Evolutionary conservation across 768 basidiomycete species (phyloP), one percentile per base, ranked within the genome.

Genomic region (Xerocomellus intermedius): DNA sequence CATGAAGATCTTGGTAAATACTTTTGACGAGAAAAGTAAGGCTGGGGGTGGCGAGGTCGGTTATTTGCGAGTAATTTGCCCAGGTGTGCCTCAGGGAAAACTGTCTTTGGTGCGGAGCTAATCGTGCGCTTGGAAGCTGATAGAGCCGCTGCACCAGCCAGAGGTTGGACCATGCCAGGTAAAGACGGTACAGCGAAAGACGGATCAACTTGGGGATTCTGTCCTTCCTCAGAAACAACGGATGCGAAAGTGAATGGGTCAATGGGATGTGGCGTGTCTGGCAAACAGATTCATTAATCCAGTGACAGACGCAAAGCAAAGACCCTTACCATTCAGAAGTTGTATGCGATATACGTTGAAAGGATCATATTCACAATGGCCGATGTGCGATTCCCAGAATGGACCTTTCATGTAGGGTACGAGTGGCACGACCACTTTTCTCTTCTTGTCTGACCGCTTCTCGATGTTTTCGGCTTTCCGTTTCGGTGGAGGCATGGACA

Each of bases 401-500:
- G 94, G 93, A 4, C 94, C 94, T 68, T 86, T 92, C 19, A 79
- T 76, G 60, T 87, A 91, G 16, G 93, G 87, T 5, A 92, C 81
- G 14, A 98, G 79, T 3, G 87, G 89, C 5, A 87, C 76, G 26
- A 93, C 85, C 16, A 86, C 81, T 59, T 87, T 89, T 62, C 89
- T 79, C 67, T 86, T 91, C 76, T 91, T 91, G 36, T 75, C 76
- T 9, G 73, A 62, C 52, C 78, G 79, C 54, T 71, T 77, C 48
- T 62, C 67, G 8, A 64, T 65, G 32, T 76, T 77, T 28, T 84
- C 83, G 30, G 82, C 78, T 67, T 91, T 94, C 56, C 88, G 79
- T 68, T 93, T 94, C 14, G 76, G 65, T 22, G 74, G 61, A 39
- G 79, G 77, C 8, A 78, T 72, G 16, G 68, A 58, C 24, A 68